Evolutionary conservation across 805 yeast species (phyloP).

Genomic region (Zygoascus ofunaensis): DNA sequence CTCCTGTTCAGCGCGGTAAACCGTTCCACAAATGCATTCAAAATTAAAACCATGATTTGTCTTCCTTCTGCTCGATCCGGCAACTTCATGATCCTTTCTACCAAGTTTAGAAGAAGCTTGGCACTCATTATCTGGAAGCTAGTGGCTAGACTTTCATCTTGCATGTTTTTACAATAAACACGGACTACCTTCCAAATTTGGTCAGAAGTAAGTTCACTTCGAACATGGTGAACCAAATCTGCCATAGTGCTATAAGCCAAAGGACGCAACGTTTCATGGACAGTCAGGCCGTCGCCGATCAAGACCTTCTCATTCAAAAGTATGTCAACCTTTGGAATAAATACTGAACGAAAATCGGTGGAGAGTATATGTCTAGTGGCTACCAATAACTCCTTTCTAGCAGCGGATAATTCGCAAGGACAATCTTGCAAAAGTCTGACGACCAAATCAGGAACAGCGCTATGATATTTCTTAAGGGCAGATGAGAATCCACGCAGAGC

Average conservation of each 20-base stretch:
- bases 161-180: slow-evolving; percentile 69
- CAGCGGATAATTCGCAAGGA: slow-evolving; percentile 85
- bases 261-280: slow-evolving; percentile 82
- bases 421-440: slow-evolving; percentile 85
- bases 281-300: slow-evolving; percentile 87
- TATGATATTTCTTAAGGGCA: slow-evolving; percentile 46
- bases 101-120: slow-evolving; percentile 73
- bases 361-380: slow-evolving; percentile 93
- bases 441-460: slow-evolving; percentile 75
- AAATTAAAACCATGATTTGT: slow-evolving; percentile 74
- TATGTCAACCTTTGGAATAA: slow-evolving; percentile 76
- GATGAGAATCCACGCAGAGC: slow-evolving; percentile 78
- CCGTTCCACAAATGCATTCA: slow-evolving; percentile 79
- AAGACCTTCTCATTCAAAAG: slow-evolving; percentile 80
- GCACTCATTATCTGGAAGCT: slow-evolving; percentile 97
- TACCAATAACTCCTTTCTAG: slow-evolving; percentile 84
- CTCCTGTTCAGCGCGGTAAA: slow-evolving; percentile 68
- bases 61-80: slow-evolving; percentile 75
- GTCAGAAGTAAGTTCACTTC: slow-evolving; percentile 68
- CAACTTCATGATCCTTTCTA: slow-evolving; percentile 76
- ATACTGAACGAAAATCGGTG: slow-evolving; percentile 73
- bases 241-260: slow-evolving; percentile 93
- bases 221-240: slow-evolving; percentile 86
- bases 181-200: slow-evolving; percentile 84
- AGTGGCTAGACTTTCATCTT: slow-evolving; percentile 72